A percentile compares a stretch with the other conserved stretches of the same genome.
Conservation (phyloP, 805 yeast species). For the Monosporozyma yasuniensis region DNA sequence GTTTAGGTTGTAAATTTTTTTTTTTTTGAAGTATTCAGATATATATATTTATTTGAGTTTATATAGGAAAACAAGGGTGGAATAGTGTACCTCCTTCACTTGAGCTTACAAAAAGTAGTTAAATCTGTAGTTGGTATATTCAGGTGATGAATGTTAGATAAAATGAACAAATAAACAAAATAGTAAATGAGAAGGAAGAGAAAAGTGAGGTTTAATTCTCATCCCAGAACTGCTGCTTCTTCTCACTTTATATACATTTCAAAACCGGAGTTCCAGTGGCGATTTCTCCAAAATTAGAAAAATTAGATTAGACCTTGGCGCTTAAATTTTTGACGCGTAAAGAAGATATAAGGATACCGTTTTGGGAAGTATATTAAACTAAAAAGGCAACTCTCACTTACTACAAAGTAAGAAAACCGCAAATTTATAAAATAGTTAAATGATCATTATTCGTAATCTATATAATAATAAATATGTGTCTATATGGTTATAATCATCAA, state of each 20-base stretch:
- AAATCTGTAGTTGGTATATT: not conserved
- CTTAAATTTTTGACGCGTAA: not conserved
- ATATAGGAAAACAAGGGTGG: not conserved
- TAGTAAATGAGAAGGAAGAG: not conserved
- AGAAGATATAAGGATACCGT: not conserved
- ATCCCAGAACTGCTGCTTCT: not conserved
- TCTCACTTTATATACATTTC: not conserved
- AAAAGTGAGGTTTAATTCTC: not conserved
- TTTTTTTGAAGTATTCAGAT: not conserved
- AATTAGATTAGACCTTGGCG: not conserved
- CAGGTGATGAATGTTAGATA: not conserved
- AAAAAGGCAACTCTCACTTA: not conserved
- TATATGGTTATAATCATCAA: not conserved
- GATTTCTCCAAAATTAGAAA: not conserved
- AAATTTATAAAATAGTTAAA: not conserved
- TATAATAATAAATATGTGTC: not conserved
- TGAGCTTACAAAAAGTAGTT: not conserved
- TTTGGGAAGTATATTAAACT: not conserved
- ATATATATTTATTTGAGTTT: not conserved
- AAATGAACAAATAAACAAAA: not conserved
- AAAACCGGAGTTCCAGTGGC: not conserved
- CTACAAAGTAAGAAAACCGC: too few species aligned
- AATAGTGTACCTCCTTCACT: not conserved
- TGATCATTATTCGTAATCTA: not conserved
- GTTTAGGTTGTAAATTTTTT: too few species aligned